Evolutionary conservation across 495 filamentous ascomycete genomes (phyloP).

Genomic region (Penicillium alfredii): DNA sequence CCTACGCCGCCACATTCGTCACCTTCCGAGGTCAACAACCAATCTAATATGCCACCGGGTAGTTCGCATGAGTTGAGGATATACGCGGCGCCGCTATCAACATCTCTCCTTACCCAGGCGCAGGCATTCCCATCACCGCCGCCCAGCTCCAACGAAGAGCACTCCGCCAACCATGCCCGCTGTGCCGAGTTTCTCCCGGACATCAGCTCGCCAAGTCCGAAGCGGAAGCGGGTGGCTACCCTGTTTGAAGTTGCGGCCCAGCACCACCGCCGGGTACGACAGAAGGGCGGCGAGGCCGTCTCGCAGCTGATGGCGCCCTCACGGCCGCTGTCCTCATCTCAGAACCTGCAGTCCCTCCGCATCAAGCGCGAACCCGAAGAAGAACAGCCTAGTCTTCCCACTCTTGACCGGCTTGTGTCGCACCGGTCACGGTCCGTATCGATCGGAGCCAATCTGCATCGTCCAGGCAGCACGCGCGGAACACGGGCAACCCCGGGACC

Average conservation of each 20-base stretch:
- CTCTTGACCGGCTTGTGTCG: constrained; percentile 27
- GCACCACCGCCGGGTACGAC: constrained; percentile 47
- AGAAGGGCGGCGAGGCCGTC: constrained; percentile 51
- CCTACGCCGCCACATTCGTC: constrained; percentile 47
- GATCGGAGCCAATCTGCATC: constrained; percentile 29
- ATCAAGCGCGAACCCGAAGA: constrained; percentile 41
- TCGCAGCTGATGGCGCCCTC: constrained; percentile 49
- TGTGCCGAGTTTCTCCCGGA: constrained; percentile 39
- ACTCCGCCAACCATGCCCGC: constrained; percentile 11
- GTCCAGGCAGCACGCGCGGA: constrained; percentile 16
- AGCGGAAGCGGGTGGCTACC: constrained; percentile 49
- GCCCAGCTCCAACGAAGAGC: constrained; percentile 16
- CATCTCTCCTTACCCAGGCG: constrained; percentile 27
- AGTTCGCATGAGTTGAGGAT: constrained; percentile 32
- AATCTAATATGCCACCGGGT: constrained; percentile 2
- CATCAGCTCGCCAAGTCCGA: constrained; percentile 40
- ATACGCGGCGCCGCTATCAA: constrained; percentile 38
- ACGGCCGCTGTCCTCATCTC: constrained; percentile 27
- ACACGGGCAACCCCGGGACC: constrained; percentile 6
- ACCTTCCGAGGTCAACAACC: constrained; percentile 23
- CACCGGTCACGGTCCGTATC: constrained; percentile 37
- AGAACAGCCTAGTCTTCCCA: constrained; percentile 21
- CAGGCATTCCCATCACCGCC: constrained; percentile 32
- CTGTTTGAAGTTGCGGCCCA: constrained; percentile 57
- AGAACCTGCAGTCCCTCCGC: constrained; percentile 30